phyloP scores from a whole-genome alignment of 768 basidiomycete genomes.

The Trametes maxima region DNA sequence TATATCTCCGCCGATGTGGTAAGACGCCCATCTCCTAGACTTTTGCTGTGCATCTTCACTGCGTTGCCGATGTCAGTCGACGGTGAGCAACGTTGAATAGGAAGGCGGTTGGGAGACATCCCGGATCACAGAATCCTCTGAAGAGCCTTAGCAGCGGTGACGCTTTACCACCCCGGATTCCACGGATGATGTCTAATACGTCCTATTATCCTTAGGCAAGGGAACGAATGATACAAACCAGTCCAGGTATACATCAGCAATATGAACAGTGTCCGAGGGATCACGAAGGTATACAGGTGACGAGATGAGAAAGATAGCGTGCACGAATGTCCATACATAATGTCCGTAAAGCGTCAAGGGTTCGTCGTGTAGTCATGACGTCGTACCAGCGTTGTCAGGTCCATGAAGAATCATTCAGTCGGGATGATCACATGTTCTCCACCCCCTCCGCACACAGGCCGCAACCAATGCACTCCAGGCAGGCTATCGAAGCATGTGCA shows the following conservation, averaged over 20 bases:
- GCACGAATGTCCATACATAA: background rate
- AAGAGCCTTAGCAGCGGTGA: too few relatives aligned
- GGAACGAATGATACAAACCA: background rate
- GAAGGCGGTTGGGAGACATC: background rate
- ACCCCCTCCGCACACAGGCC: slow-evolving; percentile 62
- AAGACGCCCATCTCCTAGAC: too few relatives aligned
- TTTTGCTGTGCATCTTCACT: background rate
- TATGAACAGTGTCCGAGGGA: background rate
- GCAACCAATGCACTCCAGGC: slow-evolving; percentile 71
- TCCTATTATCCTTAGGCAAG: too few relatives aligned
- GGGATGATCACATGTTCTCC: slow-evolving; percentile 22
- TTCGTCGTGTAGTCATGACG: background rate
- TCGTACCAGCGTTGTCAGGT: background rate
- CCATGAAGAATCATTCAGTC: background rate
- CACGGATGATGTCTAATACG: background rate
- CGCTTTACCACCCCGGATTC: too few relatives aligned
- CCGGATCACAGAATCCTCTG: too few relatives aligned
- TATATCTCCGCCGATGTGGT: too few relatives aligned
- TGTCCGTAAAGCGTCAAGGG: slow-evolving; percentile 1
- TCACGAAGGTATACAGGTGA: background rate
- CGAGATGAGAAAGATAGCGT: background rate
- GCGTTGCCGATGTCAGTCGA: too few relatives aligned
- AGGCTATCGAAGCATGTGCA: slow-evolving; percentile 37
- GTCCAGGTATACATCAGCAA: background rate
- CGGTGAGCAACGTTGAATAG: too few relatives aligned